phyloP scores from a whole-genome alignment of 2,329 filamentous ascomycete species.

The Ascochyta pisi region DNA sequence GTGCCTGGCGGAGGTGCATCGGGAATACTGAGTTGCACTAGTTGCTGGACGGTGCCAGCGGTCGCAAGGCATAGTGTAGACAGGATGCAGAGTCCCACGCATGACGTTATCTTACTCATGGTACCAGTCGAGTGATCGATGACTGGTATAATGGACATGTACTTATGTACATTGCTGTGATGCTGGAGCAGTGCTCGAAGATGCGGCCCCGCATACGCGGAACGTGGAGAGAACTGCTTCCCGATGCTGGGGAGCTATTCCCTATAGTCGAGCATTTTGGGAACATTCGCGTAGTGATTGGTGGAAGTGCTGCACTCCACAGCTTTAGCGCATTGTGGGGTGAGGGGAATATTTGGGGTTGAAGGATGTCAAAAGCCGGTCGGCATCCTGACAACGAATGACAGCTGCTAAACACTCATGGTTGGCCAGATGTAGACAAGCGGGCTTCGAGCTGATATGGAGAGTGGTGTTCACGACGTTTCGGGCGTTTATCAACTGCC shows the following conservation, averaged over 20 bases:
- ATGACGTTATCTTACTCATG: neutral
- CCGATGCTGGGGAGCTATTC: neutral
- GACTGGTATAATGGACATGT: neutral
- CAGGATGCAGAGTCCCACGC: conserved; percentile 1
- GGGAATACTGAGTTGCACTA: conserved; percentile 8
- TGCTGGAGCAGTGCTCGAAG: neutral
- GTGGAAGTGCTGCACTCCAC: neutral
- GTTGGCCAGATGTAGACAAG: neutral
- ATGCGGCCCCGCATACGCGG: conserved; percentile 9
- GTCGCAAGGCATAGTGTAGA: neutral
- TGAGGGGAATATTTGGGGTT: neutral
- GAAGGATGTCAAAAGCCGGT: conserved; percentile 5
- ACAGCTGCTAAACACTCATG: neutral
- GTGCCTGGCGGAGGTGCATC: conserved; percentile 18
- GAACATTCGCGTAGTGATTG: neutral
- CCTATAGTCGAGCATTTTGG: neutral
- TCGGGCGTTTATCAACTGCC: neutral
- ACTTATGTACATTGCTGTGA: neutral
- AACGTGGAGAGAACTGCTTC: conserved; percentile 1
- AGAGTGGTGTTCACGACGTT: neutral
- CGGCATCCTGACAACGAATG: neutral
- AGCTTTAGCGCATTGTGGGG: conserved; percentile 7
- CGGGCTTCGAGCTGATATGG: conserved; percentile 3
- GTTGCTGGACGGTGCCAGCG: neutral
- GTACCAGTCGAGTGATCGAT: neutral